Percentiles rank a stretch among this genome's conserved stretches.
These are phyloP conservation scores for Sporothrix pseudoabietina DNA, from an alignment of 2,329 filamentous ascomycete species.

Conservation along the genomic window DNA sequence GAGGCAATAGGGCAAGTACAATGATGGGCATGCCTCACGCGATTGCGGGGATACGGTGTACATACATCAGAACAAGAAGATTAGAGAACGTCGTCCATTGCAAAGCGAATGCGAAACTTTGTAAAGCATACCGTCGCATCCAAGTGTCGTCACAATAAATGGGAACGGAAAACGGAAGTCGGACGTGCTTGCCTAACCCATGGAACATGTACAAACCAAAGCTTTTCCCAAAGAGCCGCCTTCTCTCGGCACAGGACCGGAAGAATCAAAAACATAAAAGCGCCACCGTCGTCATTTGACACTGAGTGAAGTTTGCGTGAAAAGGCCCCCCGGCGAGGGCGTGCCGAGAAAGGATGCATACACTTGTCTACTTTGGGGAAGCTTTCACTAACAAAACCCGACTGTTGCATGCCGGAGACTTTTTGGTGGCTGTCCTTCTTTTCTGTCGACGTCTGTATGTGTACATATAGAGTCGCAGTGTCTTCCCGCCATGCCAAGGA, in stretches of 20 bases:
- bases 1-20: no score
- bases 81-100: no score
- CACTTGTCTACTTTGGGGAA: background rate
- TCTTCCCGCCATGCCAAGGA: background rate
- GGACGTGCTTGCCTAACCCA: constrained; percentile 7
- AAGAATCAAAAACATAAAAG: background rate
- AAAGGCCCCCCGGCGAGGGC: background rate
- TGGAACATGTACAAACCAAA: background rate
- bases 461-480: background rate
- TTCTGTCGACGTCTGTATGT: background rate
- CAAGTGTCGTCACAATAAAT: background rate
- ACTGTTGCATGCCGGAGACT: background rate
- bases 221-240: background rate
- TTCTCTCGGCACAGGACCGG: background rate
- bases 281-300: constrained; percentile 8
- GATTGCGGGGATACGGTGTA: background rate
- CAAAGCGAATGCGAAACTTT: background rate
- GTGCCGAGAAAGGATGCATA: background rate
- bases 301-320: background rate
- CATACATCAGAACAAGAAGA: no score
- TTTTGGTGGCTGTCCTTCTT: background rate
- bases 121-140: background rate
- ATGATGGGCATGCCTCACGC: background rate
- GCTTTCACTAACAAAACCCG: background rate
- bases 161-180: background rate